Base-by-base conservation (phyloP, 371 early-diverging fungal genomes). In the Syncephalastrum sp. region DNA sequence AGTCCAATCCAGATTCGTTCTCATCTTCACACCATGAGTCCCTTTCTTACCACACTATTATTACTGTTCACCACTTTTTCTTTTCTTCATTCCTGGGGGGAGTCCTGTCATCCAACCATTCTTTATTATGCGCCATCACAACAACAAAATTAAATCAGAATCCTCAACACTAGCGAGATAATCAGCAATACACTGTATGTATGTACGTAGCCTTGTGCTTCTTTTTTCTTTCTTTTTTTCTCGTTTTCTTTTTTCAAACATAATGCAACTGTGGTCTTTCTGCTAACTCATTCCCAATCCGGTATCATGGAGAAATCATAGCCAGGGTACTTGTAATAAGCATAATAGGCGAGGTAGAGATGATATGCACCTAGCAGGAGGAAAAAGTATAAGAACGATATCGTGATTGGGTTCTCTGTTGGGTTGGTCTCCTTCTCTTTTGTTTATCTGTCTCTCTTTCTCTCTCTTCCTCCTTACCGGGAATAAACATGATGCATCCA, bases 271-370 rank as follows among this genome's bases (percentile, higher is more conserved):
- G 14, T 55, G 17, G 12, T 33, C 46, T 46, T 27, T 49, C 24
- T 5, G 14, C 33, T 42, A 16, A 14, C 16, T 48, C 44, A 61
- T 21, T 64, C 79, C 75, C 73, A 74, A 29, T 79, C 77, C 13
- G 80, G 80, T 55, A 79, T 76, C 64, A 74, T 68, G n/a, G 69
- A 64, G 54, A 79, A 79, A 45, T 79, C 80, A 49, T 79, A 79
- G 27, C 80, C 80, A 12, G 80, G 80, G 50, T 73, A 74, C 43
- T 72, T 70, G 61, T 79, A 70, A 38, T 75, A 79, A 49, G 80
- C 80, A 61, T 79, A 79, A 46, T 76, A 79, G 8, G 80, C 80
- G 53, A 79, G 50, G 27, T 79, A 79, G 16, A 74, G 52, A 51
- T 79, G 80, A 43, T 79, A 79, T 2, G 74, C 63, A 15, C 79